Base-by-base conservation (phyloP, 1,284 basidiomycete genomes). In the Mycocalia duriaeana region DNA sequence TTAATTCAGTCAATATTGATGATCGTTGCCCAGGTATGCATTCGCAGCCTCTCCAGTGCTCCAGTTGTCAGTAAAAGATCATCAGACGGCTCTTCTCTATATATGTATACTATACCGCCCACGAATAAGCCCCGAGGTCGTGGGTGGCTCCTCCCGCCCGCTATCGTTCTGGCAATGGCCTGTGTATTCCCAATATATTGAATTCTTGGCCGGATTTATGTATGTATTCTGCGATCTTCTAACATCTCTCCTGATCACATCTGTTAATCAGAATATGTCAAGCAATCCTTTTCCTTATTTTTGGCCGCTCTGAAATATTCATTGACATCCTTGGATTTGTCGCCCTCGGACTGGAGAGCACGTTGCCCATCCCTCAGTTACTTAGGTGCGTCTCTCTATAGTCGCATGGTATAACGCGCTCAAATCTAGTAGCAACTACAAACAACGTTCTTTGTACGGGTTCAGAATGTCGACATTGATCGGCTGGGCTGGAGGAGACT, bases 81-180 rank as follows among this genome's bases (percentile, higher is more conserved):
- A 52, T 34, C 44, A 90, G 85, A 73, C 89, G 34, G 83, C 75
- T 13, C 66, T 91, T 25, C 63, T 91, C 26, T 90, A 87, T 58
- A 88, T 91, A 49, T 91, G 89, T 57, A 84, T 89, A 36, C 67
- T 70, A 28, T 89, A 85, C 61, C 76, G 77, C 36, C 82, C 85
- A 4, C 64, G 68, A 47, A 56, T 70, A 19, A 82, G 77, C 53
- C 72, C 81, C 22, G 86, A 86, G 63, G 72, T 63, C 47, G 59
- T 82, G 9, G 75, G 78, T 26, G 63, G 70, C 3, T 86, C 85
- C 3, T 64, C 73, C n/a, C 74, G 91, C 31, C 87, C 82, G 1
- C 71, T 87, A 50, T 75, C 81, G 6, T 92, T 93, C 64, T 94
- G 90, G 90, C 87, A 92, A 58, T 94, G 90, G 90, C 66, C 73